Evolutionary conservation across 2,329 filamentous ascomycete species (phyloP).

Genomic region (Cladosporium sp.): DNA sequence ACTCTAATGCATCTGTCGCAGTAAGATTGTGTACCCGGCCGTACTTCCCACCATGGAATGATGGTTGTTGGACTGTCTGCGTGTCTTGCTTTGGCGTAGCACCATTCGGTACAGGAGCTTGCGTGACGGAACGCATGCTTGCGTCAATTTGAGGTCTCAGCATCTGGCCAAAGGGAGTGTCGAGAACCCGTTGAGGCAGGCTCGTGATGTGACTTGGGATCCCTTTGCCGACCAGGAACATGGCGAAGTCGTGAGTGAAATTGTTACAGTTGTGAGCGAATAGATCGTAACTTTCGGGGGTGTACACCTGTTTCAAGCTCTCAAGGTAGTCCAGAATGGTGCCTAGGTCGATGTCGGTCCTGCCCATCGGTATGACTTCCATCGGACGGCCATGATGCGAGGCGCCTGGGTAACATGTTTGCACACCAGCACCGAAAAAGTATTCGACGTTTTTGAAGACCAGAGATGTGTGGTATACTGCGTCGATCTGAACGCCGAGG

Average conservation of each 20-base stretch:
- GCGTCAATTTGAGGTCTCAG: constrained; percentile 68
- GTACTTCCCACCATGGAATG: constrained; percentile 9
- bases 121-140: constrained; percentile 57
- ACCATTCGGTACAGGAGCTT: constrained; percentile 45
- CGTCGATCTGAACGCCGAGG: constrained; percentile 70
- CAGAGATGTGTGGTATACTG: constrained; percentile 90
- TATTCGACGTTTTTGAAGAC: constrained; percentile 82
- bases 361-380: constrained; percentile 67
- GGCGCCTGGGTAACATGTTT: constrained; percentile 69
- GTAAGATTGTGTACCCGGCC: constrained; percentile 57
- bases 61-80: neutral
- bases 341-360: constrained; percentile 67
- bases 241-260: constrained; percentile 86
- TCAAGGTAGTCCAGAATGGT: constrained; percentile 83
- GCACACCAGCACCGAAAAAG: constrained; percentile 81
- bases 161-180: constrained; percentile 84
- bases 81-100: constrained; percentile 17
- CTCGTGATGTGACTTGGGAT: constrained; percentile 83
- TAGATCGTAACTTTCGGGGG: constrained; percentile 71
- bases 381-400: constrained; percentile 85
- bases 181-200: constrained; percentile 76
- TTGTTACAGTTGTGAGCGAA: constrained; percentile 96
- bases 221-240: constrained; percentile 79
- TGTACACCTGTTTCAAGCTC: constrained; percentile 76
- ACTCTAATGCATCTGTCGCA: constrained; percentile 54